These are phyloP conservation scores for Ogataea trehaloabstinens DNA, from an alignment of 805 yeast genomes.

Conservation along the genomic window DNA sequence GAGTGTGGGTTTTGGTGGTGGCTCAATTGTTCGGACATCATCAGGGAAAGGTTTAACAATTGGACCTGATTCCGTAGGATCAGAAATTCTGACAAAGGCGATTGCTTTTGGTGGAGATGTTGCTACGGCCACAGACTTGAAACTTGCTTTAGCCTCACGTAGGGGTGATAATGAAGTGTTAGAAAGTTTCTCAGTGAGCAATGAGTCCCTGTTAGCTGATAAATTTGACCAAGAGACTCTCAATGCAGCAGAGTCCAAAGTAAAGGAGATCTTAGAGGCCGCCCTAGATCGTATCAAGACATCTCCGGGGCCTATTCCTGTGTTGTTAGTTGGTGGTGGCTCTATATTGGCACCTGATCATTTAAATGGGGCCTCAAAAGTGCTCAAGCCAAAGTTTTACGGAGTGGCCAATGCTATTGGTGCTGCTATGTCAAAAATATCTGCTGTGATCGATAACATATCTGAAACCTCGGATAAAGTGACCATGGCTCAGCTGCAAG, in stretches of 20 bases:
- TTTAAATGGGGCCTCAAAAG: conserved; percentile 39
- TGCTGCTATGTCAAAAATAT: conserved; percentile 46
- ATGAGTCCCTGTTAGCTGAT: not conserved
- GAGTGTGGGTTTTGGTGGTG: conserved; percentile 49
- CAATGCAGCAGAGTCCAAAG: conserved; percentile 1
- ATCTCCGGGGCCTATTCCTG: conserved; percentile 37
- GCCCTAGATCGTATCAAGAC: conserved; percentile 44
- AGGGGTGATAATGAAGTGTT: not conserved
- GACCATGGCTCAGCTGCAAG: conserved; percentile 20
- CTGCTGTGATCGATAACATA: conserved; percentile 28
- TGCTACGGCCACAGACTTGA: conserved; percentile 42
- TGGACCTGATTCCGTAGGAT: conserved; percentile 49
- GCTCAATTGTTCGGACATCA: conserved; percentile 37
- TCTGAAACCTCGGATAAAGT: conserved; percentile 15
- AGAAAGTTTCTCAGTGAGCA: not conserved
- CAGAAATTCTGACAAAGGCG: conserved; percentile 34
- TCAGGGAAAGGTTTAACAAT: conserved; percentile 27
- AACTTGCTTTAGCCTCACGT: conserved; percentile 24
- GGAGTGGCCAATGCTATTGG: conserved; percentile 52
- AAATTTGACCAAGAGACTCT: conserved; percentile 22
- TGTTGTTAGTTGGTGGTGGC: conserved; percentile 47
- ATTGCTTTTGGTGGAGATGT: conserved; percentile 41
- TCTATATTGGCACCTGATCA: conserved; percentile 39
- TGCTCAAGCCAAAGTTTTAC: conserved; percentile 40
- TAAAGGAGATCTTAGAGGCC: conserved; percentile 32